phyloP scores from a whole-genome alignment of 1,284 basidiomycete species.

The Agaricales sp. region DNA sequence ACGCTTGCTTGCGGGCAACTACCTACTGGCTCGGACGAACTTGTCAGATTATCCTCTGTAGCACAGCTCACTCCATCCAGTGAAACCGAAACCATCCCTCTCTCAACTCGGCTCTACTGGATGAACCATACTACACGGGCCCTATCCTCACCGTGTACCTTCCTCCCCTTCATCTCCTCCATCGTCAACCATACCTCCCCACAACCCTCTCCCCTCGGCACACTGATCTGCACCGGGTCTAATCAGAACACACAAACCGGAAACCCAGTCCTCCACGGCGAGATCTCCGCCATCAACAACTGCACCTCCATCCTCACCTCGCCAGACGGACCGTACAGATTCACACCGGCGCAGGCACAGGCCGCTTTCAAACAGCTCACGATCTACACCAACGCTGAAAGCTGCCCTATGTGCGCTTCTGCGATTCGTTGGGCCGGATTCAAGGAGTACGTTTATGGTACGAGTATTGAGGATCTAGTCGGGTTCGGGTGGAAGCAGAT shows the following conservation, averaged over 20 bases:
- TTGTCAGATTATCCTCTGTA: no score
- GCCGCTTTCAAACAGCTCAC: slow-evolving; percentile 8
- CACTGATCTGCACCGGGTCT: slow-evolving; percentile 12
- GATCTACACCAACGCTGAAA: slow-evolving; percentile 13
- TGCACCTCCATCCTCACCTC: slow-evolving; percentile 13
- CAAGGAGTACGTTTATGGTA: slow-evolving; percentile 15
- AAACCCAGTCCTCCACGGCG: slow-evolving; percentile 14
- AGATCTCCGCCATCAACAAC: slow-evolving; percentile 14
- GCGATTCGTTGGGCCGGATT: slow-evolving; percentile 15
- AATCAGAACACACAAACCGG: slow-evolving; percentile 9
- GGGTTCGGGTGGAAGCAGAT: slow-evolving; percentile 13
- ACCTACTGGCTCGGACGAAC: no score
- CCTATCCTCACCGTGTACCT: background rate
- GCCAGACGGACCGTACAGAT: slow-evolving; percentile 11
- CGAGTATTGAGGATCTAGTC: slow-evolving; percentile 12
- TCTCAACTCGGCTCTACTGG: background rate
- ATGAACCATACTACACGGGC: background rate
- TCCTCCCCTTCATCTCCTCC: background rate
- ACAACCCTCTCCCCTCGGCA: slow-evolving; percentile 5
- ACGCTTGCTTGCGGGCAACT: no score
- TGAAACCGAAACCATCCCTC: background rate
- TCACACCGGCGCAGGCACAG: slow-evolving; percentile 9
- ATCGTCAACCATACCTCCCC: slow-evolving; percentile 14
- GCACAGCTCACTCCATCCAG: no score
- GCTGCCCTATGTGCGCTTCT: slow-evolving; percentile 16